A percentile compares a stretch with the other conserved stretches of the same genome.
phyloP scores from a whole-genome alignment of 257 asterid species.

The Nemophila menziesii region DNA sequence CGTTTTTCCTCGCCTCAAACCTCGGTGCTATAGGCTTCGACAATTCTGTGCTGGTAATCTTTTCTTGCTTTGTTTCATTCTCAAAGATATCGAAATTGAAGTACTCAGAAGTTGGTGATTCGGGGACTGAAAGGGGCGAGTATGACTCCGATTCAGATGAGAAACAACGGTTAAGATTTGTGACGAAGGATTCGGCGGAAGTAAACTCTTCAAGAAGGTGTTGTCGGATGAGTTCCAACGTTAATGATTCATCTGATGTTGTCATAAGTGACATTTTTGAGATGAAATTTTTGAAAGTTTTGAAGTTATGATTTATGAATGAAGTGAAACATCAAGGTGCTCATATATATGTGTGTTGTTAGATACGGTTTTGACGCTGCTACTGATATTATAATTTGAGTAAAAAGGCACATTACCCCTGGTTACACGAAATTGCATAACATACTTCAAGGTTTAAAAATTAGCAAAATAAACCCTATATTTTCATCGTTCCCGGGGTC shows the following conservation, averaged over 20 bases:
- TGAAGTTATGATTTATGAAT: not conserved
- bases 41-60: not conserved
- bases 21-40: not conserved
- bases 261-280: conserved; percentile 4
- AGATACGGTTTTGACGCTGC: conserved; percentile 4
- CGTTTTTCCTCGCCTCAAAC: conserved; percentile 10
- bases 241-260: conserved; percentile 19
- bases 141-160: conserved; percentile 23
- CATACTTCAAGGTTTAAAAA: no score
- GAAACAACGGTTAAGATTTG: conserved; percentile 27
- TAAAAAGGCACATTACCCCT: no score
- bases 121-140: conserved; percentile 14
- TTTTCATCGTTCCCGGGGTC: no score
- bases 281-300: not conserved
- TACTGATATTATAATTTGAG: no score
- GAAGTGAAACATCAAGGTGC: not conserved
- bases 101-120: conserved; percentile 10
- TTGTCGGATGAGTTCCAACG: conserved; percentile 43
- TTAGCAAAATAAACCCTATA: no score
- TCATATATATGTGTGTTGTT: not conserved
- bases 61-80: conserved; percentile 15
- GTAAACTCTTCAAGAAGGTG: conserved; percentile 40
- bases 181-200: conserved; percentile 27
- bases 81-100: conserved; percentile 21
- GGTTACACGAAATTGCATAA: no score